A percentile compares a stretch with the other conserved stretches of the same genome.
These are phyloP conservation scores for Magnusiomyces tetraspermus DNA, from an alignment of 1,139 yeast genomes.

Conservation along the genomic window DNA sequence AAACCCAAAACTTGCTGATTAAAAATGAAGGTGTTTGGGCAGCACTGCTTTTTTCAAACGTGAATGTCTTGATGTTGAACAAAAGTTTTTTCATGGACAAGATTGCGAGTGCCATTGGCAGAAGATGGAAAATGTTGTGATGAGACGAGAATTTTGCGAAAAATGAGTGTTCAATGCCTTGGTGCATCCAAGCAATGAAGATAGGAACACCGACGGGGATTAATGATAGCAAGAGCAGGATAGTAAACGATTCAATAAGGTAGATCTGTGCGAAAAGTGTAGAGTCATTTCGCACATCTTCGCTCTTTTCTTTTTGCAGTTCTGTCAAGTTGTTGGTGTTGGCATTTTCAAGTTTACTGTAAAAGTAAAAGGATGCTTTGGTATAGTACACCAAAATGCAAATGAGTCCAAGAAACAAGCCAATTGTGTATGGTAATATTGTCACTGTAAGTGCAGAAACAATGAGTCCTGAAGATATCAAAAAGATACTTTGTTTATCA, in stretches of 20 bases:
- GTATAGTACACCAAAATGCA: constrained; percentile 9
- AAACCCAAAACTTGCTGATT: neutral
- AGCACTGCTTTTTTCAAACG: neutral
- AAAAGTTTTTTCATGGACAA: neutral
- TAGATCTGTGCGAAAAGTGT: constrained; percentile 7
- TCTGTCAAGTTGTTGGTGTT: neutral
- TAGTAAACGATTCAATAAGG: constrained; percentile 19
- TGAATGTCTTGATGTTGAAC: neutral
- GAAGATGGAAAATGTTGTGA: constrained; percentile 26
- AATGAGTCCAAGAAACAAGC: constrained; percentile 8
- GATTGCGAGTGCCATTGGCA: constrained; percentile 20
- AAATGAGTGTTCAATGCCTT: constrained; percentile 26
- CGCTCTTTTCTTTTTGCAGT: neutral
- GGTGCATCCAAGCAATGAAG: constrained; percentile 31
- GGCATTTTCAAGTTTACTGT: constrained; percentile 7
- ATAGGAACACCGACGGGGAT: constrained; percentile 31
- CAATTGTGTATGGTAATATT: constrained; percentile 11
- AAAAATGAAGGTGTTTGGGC: neutral
- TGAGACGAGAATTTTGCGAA: constrained; percentile 26
- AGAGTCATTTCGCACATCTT: neutral
- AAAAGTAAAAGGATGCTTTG: constrained; percentile 4
- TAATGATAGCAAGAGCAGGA: constrained; percentile 28
- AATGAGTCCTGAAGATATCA: neutral
- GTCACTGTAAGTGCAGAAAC: constrained; percentile 33
- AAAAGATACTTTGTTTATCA: neutral